These are phyloP conservation scores for Penicillium silybi DNA, from an alignment of 495 filamentous ascomycete genomes.

Conservation along the genomic window DNA sequence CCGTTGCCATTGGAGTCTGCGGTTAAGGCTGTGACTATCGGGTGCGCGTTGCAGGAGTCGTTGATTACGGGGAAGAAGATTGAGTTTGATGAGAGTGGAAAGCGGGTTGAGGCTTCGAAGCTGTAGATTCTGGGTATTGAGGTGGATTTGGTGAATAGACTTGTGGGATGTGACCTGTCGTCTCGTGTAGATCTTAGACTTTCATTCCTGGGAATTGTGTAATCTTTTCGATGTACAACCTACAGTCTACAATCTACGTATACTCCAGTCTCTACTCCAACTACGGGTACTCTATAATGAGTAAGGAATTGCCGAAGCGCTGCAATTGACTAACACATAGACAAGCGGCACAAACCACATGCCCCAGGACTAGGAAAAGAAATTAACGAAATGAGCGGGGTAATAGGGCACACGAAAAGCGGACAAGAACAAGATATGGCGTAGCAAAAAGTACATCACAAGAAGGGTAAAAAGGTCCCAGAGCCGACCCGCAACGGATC, in stretches of 20 bases:
- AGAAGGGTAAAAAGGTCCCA: constrained; percentile 45
- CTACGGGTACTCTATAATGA: background rate
- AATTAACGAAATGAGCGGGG: constrained; percentile 25
- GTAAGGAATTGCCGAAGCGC: constrained; percentile 26
- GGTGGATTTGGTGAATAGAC: background rate
- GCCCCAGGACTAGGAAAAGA: constrained; percentile 11
- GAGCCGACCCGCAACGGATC: constrained; percentile 21
- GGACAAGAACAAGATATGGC: constrained; percentile 45
- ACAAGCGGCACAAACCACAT: constrained; percentile 20
- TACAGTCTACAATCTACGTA: background rate
- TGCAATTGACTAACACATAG: constrained; percentile 32
- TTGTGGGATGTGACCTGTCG: background rate
- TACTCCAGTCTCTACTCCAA: background rate
- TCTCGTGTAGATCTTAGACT: background rate
- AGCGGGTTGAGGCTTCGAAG: constrained; percentile 15
- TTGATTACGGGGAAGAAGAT: constrained; percentile 35
- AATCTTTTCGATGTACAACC: too few relatives aligned
- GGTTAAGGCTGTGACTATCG: constrained; percentile 32
- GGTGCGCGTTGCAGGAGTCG: constrained; percentile 33
- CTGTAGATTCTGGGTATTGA: constrained; percentile 2
- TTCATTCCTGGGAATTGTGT: too few relatives aligned
- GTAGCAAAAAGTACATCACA: constrained; percentile 53
- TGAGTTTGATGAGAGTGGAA: constrained; percentile 32
- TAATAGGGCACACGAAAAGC: constrained; percentile 40
- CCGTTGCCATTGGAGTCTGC: constrained; percentile 40